Evolutionary conservation across 2,329 filamentous ascomycete species (phyloP).

Genomic region (Colletotrichum viniferum): DNA sequence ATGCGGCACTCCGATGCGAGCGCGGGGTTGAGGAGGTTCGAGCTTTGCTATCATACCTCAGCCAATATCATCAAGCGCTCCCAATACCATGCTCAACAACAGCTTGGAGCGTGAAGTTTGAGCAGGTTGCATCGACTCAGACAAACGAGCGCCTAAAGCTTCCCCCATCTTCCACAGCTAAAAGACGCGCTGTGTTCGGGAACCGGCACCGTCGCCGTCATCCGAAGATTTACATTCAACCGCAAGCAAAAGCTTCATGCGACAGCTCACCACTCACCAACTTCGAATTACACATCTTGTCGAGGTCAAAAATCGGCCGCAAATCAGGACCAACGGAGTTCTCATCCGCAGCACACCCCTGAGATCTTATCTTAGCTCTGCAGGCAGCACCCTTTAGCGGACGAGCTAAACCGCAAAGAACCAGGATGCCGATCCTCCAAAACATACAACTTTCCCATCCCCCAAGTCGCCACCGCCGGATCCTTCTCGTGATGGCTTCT

Average conservation of each 20-base stretch:
- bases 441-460: not conserved
- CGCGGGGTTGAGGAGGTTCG: not conserved
- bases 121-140: not conserved
- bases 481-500: not conserved
- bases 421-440: not conserved
- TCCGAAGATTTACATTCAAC: not conserved
- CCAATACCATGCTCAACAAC: not conserved
- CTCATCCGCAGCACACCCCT: not conserved
- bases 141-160: not conserved
- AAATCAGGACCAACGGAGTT: not conserved
- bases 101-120: not conserved
- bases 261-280: not conserved
- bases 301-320: not conserved
- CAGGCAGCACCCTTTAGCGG: not conserved
- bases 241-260: not conserved
- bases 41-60: not conserved
- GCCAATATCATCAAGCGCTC: not conserved
- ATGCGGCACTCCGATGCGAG: slow-evolving; percentile 11
- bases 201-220: not conserved
- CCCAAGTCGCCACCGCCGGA: not conserved
- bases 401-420: not conserved
- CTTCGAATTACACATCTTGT: not conserved
- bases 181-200: not conserved
- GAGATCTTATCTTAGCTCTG: not conserved
- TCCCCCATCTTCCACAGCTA: not conserved